Conservation (phyloP, 371 early-diverging fungal species). For the Gilbertella persicaria region DNA sequence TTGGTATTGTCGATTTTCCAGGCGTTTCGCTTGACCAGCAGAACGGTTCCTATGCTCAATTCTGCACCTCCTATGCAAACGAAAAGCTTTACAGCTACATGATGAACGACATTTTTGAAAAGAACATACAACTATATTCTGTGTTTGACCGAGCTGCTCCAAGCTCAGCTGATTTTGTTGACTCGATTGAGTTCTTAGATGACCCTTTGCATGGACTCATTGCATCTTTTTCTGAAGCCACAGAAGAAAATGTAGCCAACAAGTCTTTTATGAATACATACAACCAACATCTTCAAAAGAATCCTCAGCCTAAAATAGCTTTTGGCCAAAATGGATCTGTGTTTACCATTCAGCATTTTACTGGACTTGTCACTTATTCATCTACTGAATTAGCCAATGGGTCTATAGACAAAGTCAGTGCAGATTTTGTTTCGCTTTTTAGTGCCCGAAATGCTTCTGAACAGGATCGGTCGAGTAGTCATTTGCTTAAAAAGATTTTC, state of each 20-base stretch:
- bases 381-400: slow-evolving; percentile 65
- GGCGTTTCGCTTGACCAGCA: slow-evolving; percentile 41
- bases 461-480: slow-evolving; percentile 18
- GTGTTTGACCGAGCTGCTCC: slow-evolving; percentile 25
- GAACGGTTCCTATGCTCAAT: slow-evolving; percentile 65
- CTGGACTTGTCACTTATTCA: slow-evolving; percentile 72
- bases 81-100: slow-evolving; percentile 72
- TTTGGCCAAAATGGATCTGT: slow-evolving; percentile 4
- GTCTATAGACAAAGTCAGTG: slow-evolving; percentile 64
- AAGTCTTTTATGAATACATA: slow-evolving; percentile 11
- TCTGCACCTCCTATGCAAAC: slow-evolving; percentile 76
- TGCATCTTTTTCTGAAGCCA: slow-evolving; percentile 30
- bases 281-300: slow-evolving; percentile 20
- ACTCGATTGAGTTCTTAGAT: slow-evolving; percentile 44
- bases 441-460: slow-evolving; percentile 1
- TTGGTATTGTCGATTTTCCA: slow-evolving; percentile 70
- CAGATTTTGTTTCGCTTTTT: slow-evolving; percentile 81
- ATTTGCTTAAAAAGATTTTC: slow-evolving; percentile 22
- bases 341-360: slow-evolving; percentile 81
- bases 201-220: slow-evolving; percentile 48
- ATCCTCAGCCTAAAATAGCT: not conserved
- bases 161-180: slow-evolving; percentile 32
- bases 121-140: slow-evolving; percentile 41
- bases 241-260: not conserved
- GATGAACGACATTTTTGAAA: slow-evolving; percentile 60